A percentile compares a stretch with the other conserved stretches of the same genome.
phyloP scores from a whole-genome alignment of 2,329 filamentous ascomycete species.

The Hawksworthiomyces lignivorus region DNA sequence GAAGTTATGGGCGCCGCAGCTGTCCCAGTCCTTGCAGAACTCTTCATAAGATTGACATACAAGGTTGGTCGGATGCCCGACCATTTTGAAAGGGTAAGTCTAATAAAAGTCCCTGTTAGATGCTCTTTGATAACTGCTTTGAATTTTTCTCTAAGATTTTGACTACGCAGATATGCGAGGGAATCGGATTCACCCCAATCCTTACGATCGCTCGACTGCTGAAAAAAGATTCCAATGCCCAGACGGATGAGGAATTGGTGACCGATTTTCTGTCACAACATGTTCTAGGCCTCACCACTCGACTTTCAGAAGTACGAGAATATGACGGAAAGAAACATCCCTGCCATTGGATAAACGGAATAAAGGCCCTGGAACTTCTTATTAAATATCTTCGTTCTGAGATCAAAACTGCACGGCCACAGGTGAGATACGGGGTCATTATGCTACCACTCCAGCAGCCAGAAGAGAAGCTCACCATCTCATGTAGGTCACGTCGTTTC shows the following conservation, averaged over 20 bases:
- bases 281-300: constrained; percentile 78
- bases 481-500: constrained; percentile 74
- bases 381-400: constrained; percentile 66
- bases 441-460: no score
- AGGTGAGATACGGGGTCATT: constrained; percentile 61
- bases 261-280: constrained; percentile 74
- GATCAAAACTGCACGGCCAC: constrained; percentile 73
- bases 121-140: background rate
- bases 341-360: constrained; percentile 23
- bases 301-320: constrained; percentile 59
- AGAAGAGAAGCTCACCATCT: background rate
- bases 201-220: constrained; percentile 13
- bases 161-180: constrained; percentile 1
- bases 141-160: no score
- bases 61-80: constrained; percentile 5
- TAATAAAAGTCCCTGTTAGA: no score
- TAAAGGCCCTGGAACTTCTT: constrained; percentile 83
- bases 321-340: constrained; percentile 13
- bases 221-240: constrained; percentile 23
- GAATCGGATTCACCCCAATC: constrained; percentile 11
- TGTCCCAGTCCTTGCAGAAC: constrained; percentile 14
- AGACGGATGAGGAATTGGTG: constrained; percentile 45
- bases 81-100: constrained; percentile 7
- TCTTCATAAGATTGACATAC: constrained; percentile 13
- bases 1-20: constrained; percentile 14